These are phyloP conservation scores for Fusarium albosuccineum DNA, from an alignment of 2,329 filamentous ascomycete species.

Conservation along the genomic window DNA sequence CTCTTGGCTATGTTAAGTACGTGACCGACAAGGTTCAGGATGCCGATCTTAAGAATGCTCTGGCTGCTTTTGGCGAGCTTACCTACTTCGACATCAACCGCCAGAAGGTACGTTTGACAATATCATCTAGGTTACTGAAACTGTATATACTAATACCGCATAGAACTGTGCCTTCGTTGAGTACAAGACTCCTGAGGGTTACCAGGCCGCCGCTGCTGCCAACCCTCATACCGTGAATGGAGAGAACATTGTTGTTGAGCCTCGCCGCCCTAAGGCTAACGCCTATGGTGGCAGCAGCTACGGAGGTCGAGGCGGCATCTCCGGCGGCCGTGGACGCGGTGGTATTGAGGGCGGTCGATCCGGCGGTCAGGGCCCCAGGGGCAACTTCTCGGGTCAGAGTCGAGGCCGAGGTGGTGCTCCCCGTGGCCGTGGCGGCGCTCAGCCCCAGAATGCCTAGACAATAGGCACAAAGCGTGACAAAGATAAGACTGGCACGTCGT, in stretches of 20 bases:
- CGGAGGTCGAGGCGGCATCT: constrained; percentile 70
- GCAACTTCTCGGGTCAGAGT: constrained; percentile 76
- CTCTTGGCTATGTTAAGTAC: constrained; percentile 94
- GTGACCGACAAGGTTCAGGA: constrained; percentile 89
- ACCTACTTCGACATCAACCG: constrained; percentile 83
- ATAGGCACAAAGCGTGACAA: constrained; percentile 18
- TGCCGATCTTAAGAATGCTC: constrained; percentile 75
- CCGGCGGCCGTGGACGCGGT: constrained; percentile 75
- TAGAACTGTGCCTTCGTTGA: constrained; percentile 98
- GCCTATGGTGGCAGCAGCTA: constrained; percentile 79
- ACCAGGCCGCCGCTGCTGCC: constrained; percentile 83
- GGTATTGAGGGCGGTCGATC: constrained; percentile 71
- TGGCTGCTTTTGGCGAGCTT: constrained; percentile 80
- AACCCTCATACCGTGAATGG: constrained; percentile 90
- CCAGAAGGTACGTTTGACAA: constrained; percentile 75
- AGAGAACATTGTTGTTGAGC: constrained; percentile 88
- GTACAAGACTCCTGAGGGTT: constrained; percentile 84
- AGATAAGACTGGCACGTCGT: constrained; percentile 9
- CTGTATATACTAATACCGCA: constrained; percentile 30
- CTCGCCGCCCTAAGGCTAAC: constrained; percentile 82
- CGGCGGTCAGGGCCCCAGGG: constrained; percentile 73
- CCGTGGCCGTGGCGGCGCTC: constrained; percentile 72
- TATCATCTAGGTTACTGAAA: background rate
- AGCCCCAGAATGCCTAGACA: constrained; percentile 64
- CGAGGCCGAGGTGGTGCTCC: constrained; percentile 76